Percentiles rank a stretch among this genome's conserved stretches.
These are phyloP conservation scores for Lentinula raphanica DNA, from an alignment of 768 basidiomycete species.

Conservation along the genomic window DNA sequence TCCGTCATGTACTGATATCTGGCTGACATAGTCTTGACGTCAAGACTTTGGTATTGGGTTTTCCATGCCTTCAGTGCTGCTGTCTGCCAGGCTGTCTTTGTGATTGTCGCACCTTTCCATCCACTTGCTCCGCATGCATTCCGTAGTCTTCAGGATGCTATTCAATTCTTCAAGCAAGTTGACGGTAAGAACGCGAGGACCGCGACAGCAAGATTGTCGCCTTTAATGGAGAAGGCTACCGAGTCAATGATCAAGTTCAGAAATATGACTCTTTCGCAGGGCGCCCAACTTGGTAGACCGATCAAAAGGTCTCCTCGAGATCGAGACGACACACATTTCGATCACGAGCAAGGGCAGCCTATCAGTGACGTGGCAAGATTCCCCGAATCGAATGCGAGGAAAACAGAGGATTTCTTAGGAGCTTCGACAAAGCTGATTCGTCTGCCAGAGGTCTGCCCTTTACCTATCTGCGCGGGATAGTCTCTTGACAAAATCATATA, in stretches of 20 bases:
- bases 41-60: conserved; percentile 19
- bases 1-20: not conserved
- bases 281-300: not conserved
- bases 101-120: conserved; percentile 19
- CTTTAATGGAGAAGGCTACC: conserved; percentile 12
- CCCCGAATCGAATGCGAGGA: conserved; percentile 15
- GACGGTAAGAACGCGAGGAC: conserved; percentile 14
- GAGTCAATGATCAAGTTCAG: conserved; percentile 12
- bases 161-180: conserved; percentile 15
- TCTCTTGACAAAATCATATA: not conserved
- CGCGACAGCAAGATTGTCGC: conserved; percentile 13
- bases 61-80: conserved; percentile 20
- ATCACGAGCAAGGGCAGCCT: not conserved
- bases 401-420: conserved; percentile 17
- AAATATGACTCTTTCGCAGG: not conserved
- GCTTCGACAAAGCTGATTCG: conserved; percentile 18
- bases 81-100: conserved; percentile 18
- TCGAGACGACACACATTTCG: not conserved
- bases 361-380: conserved; percentile 2
- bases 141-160: conserved; percentile 16
- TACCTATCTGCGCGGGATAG: not conserved
- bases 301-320: not conserved
- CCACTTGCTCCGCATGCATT: conserved; percentile 16
- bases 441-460: conserved; percentile 5
- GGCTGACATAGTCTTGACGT: conserved; percentile 10